Evolutionary conservation across 2,329 filamentous ascomycete species (phyloP), one percentile per base, ranked within the genome.

Genomic region (Mycosphaerella sp.): DNA sequence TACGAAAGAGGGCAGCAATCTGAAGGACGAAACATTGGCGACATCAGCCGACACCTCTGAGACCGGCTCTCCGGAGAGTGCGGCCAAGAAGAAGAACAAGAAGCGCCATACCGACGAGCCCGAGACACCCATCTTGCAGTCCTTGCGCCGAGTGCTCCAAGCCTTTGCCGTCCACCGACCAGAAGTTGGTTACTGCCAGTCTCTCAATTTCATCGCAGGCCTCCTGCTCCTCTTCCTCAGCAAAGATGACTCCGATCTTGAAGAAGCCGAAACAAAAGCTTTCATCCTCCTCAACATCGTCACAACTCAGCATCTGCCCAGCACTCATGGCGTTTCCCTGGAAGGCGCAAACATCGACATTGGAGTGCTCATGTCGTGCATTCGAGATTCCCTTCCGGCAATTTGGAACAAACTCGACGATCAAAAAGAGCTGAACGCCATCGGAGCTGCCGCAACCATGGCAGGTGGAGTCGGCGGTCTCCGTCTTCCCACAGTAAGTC

Each of bases 251-350:
- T 51, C 48, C 31, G 48, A 45, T 17, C 50, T 96, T 47, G 71
- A 76, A 58, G 66, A 82, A 80, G 84, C 87, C 3, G 92, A 95
- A 69, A 91, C 96, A 70, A 91, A 95, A 63, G 82, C 86, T 2
- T 97, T 97, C 67, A 90, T 91, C 82, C 82, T 97, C 67, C 80
- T 97, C 55, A 93, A 95, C 63, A 89, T 96, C 65, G 89, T 97
- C 63, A 95, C 92, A 0, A 82, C 86, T 40, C 81, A 86, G 9
- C 93, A 95, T 66, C 81, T 97, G 0, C 92, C 92, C 0, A 91
- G 90, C 1, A 96, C 91, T 0, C 92, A 97, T 67, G 90, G 95
- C 67, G 83, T 91, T 65, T 92, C 84, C 55, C 81, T 97, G 6
- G 91, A 95, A 70, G 89, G 89, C 3, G 89, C 90, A 52, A 96